Evolutionary conservation across 495 filamentous ascomycete genomes (phyloP).

Genomic region (Talaromyces thailandensis): DNA sequence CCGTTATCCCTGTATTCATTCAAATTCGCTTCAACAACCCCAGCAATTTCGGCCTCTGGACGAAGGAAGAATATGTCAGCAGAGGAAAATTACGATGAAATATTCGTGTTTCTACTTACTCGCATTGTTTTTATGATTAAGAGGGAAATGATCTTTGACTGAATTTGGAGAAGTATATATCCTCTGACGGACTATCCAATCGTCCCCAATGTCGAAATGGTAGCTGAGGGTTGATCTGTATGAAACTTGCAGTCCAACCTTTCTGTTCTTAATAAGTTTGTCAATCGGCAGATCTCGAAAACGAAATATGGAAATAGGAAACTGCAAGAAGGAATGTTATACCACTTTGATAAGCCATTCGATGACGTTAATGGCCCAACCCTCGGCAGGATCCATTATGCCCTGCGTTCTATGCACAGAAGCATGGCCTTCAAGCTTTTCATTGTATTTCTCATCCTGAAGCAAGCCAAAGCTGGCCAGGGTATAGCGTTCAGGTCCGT

Average conservation of each 20-base stretch:
- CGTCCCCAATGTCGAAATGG: not conserved
- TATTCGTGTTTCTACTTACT: not conserved
- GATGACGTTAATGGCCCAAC: not conserved
- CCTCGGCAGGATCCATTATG: not conserved
- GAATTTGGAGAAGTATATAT: not conserved
- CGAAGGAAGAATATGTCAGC: not conserved
- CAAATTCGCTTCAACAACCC: slow-evolving; percentile 6
- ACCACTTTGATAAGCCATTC: slow-evolving; percentile 2
- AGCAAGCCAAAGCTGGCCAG: slow-evolving; percentile 9
- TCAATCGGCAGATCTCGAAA: not conserved
- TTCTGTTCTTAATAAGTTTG: not conserved
- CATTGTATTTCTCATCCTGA: slow-evolving; percentile 1
- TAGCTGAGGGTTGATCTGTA: not conserved
- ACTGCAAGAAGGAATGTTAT: not conserved
- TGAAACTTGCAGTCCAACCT: not conserved
- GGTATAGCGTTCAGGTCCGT: slow-evolving; percentile 5
- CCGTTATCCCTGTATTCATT: not conserved
- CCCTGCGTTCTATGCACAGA: not conserved
- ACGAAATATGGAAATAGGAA: no score
- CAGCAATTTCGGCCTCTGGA: not conserved
- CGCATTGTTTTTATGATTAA: not conserved
- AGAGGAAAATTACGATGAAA: not conserved
- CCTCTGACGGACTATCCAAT: not conserved
- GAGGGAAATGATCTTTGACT: not conserved
- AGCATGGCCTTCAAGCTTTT: not conserved